phyloP scores from a whole-genome alignment of 441 rosid genomes.

The Iberis amara region DNA sequence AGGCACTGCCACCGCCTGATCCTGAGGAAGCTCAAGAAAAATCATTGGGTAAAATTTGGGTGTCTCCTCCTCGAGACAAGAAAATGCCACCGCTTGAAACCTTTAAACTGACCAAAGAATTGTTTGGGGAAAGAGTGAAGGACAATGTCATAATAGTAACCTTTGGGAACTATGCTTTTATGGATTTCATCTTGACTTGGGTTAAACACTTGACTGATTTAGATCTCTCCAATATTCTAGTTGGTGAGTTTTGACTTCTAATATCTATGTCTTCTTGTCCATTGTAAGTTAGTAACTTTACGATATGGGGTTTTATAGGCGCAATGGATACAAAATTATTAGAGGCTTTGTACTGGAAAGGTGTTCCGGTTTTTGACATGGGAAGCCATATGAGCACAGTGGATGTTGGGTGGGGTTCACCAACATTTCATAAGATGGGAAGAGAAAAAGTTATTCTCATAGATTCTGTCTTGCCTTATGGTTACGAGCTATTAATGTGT shows the following conservation, averaged over 20 bases:
- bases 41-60: slow-evolving; percentile 58
- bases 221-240: slow-evolving; percentile 78
- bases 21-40: slow-evolving; percentile 25
- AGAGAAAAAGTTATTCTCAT: slow-evolving; percentile 93
- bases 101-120: slow-evolving; percentile 65
- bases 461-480: slow-evolving; percentile 75
- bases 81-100: slow-evolving; percentile 75
- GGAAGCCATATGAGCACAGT: slow-evolving; percentile 89
- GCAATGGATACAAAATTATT: slow-evolving; percentile 91
- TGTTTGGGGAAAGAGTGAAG: slow-evolving; percentile 66
- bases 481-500: slow-evolving; percentile 88
- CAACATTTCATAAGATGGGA: slow-evolving; percentile 96
- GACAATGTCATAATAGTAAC: slow-evolving; percentile 82
- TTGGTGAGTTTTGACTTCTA: slow-evolving; percentile 49
- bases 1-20: slow-evolving; percentile 17
- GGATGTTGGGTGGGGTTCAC: slow-evolving; percentile 98
- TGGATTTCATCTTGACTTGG: slow-evolving; percentile 98
- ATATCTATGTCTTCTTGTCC: background rate
- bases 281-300: slow-evolving; percentile 2
- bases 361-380: slow-evolving; percentile 97
- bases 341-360: slow-evolving; percentile 94
- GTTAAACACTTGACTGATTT: slow-evolving; percentile 88
- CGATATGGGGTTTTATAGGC: slow-evolving; percentile 39
- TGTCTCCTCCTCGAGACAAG: slow-evolving; percentile 48
- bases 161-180: slow-evolving; percentile 94